A percentile compares a stretch with the other conserved stretches of the same genome.
Evolutionary conservation across 2,329 filamentous ascomycete genomes (phyloP).

Genomic region (Hypoxylon sp.): DNA sequence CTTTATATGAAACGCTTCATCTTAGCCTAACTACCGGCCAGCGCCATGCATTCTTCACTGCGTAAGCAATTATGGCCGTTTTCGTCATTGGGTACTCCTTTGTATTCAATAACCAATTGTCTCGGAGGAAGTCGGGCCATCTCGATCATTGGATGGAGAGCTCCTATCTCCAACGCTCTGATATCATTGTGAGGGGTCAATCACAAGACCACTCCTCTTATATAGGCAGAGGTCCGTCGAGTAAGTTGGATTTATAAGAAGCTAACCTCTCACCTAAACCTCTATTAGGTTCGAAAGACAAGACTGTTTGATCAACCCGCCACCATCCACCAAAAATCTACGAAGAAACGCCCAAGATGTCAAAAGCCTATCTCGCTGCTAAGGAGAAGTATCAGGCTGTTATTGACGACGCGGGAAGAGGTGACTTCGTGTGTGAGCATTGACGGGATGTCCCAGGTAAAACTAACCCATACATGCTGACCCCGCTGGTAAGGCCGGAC

Average conservation of each 20-base stretch:
- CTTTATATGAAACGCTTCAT: constrained; percentile 1
- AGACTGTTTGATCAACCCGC: constrained; percentile 4
- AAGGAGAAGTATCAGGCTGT: constrained; percentile 56
- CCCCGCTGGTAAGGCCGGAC: constrained; percentile 48
- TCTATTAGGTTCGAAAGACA: constrained; percentile 1
- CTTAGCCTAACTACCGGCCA: background rate
- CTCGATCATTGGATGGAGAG: constrained; percentile 42
- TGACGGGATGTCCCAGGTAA: background rate
- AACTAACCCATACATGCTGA: constrained; percentile 26
- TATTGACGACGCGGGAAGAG: constrained; percentile 53
- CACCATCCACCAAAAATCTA: constrained; percentile 9
- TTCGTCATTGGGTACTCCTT: constrained; percentile 36
- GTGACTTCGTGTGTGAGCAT: constrained; percentile 53
- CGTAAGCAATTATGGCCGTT: background rate
- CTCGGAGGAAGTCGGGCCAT: constrained; percentile 24
- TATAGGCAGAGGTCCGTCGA: constrained; percentile 29
- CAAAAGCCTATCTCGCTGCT: constrained; percentile 51
- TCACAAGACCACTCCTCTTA: constrained; percentile 39
- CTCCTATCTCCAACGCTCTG: constrained; percentile 42
- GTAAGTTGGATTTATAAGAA: background rate
- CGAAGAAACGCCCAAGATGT: constrained; percentile 45
- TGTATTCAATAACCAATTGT: constrained; percentile 31
- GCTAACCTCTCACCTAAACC: constrained; percentile 2
- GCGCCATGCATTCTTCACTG: constrained; percentile 3
- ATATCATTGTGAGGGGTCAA: constrained; percentile 53